Percentiles rank a stretch among this genome's conserved stretches.
Evolutionary conservation across 148 eudicot species (phyloP).

Genomic region (Rheum nobile): DNA sequence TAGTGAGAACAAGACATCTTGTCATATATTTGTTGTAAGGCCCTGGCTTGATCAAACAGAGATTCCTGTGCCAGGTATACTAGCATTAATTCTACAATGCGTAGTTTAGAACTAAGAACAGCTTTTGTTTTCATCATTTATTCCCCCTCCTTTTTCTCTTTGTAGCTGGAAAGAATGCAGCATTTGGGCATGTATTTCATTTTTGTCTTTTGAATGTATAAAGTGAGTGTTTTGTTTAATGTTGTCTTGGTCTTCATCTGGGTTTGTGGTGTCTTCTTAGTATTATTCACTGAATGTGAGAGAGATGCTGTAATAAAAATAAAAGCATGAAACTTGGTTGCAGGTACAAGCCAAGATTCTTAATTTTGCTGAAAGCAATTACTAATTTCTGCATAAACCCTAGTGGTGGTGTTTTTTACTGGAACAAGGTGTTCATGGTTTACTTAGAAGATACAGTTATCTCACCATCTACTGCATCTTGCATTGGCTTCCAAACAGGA

Average conservation of each 20-base stretch:
- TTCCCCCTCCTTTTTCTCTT: not conserved
- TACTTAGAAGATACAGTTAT: too few species aligned
- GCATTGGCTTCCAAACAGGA: too few species aligned
- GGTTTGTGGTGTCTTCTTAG: not conserved
- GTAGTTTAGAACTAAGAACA: not conserved
- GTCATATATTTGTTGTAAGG: not conserved
- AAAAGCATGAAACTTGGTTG: not conserved
- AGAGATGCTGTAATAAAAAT: not conserved
- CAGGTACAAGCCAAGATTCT: not conserved
- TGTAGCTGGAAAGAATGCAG: conserved; percentile 1
- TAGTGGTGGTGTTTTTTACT: too few species aligned
- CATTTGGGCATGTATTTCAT: not conserved
- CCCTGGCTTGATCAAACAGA: not conserved
- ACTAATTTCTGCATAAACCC: too few species aligned
- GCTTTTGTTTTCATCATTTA: not conserved
- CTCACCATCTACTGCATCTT: too few species aligned
- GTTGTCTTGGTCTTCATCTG: not conserved
- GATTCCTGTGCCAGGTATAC: conserved; percentile 3
- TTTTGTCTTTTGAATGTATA: not conserved
- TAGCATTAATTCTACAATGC: not conserved
- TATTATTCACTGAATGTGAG: not conserved
- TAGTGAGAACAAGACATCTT: not conserved
- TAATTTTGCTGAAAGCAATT: not conserved
- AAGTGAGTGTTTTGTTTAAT: not conserved
- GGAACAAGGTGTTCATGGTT: too few species aligned